These are phyloP conservation scores for Marasmius fiardii DNA, from an alignment of 1,284 basidiomycete genomes.

Conservation along the genomic window DNA sequence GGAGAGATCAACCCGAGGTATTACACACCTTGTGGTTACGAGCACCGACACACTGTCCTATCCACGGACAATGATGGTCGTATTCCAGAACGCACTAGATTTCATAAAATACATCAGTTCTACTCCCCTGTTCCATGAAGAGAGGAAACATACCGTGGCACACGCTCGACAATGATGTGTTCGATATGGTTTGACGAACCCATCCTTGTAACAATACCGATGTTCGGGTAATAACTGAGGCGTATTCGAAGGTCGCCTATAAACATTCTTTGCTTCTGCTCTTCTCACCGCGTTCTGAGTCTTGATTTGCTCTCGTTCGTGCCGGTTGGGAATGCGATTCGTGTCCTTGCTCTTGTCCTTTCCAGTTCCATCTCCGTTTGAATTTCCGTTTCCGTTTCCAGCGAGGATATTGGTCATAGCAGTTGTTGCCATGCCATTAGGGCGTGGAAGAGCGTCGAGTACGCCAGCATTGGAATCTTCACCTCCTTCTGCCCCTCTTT, in stretches of 20 bases:
- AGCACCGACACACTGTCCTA: conserved; percentile 82
- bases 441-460: conserved; percentile 17
- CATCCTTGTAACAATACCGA: conserved; percentile 57
- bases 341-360: background rate
- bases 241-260: conserved; percentile 39
- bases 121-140: too few species aligned
- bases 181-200: conserved; percentile 63
- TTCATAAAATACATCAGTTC: too few species aligned
- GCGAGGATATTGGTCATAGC: background rate
- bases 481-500: too few species aligned
- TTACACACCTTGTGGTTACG: conserved; percentile 65
- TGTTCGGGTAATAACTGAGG: conserved; percentile 53
- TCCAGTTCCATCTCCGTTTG: background rate
- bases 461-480: conserved; percentile 5
- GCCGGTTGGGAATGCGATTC: background rate
- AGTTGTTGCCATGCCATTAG: conserved; percentile 8
- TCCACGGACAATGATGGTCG: conserved; percentile 82
- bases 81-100: conserved; percentile 65
- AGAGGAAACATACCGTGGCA: conserved; percentile 49
- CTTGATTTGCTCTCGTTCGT: too few species aligned
- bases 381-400: background rate
- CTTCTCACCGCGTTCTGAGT: background rate
- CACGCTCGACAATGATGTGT: conserved; percentile 77
- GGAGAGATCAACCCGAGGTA: background rate
- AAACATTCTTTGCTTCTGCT: background rate